These are phyloP conservation scores for Ustilago sp. DNA, from an alignment of 1,284 basidiomycete species.

Conservation along the genomic window DNA sequence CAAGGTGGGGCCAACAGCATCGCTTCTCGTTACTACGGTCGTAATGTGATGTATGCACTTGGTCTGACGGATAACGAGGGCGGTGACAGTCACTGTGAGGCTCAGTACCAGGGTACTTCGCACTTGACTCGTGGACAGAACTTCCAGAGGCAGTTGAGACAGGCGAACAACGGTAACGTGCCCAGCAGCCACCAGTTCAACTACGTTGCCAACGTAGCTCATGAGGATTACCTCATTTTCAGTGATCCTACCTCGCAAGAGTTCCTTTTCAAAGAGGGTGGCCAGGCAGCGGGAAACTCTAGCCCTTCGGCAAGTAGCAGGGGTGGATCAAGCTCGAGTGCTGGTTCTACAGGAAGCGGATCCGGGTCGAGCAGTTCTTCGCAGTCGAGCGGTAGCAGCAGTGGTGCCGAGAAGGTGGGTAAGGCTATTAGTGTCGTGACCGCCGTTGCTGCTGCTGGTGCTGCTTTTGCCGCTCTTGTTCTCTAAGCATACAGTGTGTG, in stretches of 20 bases:
- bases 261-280: slow-evolving; percentile 43
- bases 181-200: slow-evolving; percentile 53
- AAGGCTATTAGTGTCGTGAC: slow-evolving; percentile 12
- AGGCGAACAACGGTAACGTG: slow-evolving; percentile 47
- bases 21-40: slow-evolving; percentile 47
- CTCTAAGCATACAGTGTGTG: background rate
- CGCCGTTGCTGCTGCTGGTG: slow-evolving; percentile 22
- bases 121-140: slow-evolving; percentile 61
- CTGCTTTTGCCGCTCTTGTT: slow-evolving; percentile 26
- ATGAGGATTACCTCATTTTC: slow-evolving; percentile 61
- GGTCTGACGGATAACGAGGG: slow-evolving; percentile 53
- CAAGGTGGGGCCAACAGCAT: slow-evolving; percentile 33
- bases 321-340: slow-evolving; percentile 6
- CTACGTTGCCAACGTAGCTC: slow-evolving; percentile 48
- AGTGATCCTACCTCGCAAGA: slow-evolving; percentile 48
- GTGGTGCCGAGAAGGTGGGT: background rate
- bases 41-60: slow-evolving; percentile 55
- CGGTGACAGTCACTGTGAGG: slow-evolving; percentile 63
- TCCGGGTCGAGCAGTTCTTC: slow-evolving; percentile 7
- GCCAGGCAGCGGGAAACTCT: background rate
- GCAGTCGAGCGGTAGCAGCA: slow-evolving; percentile 8
- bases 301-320: slow-evolving; percentile 12
- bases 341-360: slow-evolving; percentile 7
- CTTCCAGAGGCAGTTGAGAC: slow-evolving; percentile 34
- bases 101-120: slow-evolving; percentile 56